These are phyloP conservation scores for Pelargonium nanum DNA, from an alignment of 345 rosid species.

Conservation along the genomic window DNA sequence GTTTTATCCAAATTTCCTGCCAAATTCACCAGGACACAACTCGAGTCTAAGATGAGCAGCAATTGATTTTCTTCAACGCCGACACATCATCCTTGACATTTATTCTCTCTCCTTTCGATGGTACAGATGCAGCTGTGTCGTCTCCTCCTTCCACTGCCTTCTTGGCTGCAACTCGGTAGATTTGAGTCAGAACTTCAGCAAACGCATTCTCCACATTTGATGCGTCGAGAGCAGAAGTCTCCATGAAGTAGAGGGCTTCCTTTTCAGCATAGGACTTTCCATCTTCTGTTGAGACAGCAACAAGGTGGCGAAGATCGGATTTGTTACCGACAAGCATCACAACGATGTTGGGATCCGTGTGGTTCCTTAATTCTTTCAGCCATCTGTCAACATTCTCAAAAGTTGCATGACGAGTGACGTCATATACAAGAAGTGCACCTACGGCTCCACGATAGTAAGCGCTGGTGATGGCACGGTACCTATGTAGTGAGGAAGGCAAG, in stretches of 20 bases:
- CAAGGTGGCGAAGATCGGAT: constrained; percentile 53
- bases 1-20: too few species aligned
- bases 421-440: constrained; percentile 17
- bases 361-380: constrained; percentile 55
- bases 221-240: constrained; percentile 61
- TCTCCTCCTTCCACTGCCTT: constrained; percentile 50
- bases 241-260: constrained; percentile 54
- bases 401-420: constrained; percentile 55
- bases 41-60: constrained; percentile 36
- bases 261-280: constrained; percentile 48
- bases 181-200: constrained; percentile 57
- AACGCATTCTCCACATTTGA: constrained; percentile 53
- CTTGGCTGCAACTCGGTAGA: constrained; percentile 44
- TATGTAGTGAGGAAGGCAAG: constrained; percentile 1
- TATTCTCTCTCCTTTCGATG: constrained; percentile 47
- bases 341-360: constrained; percentile 58
- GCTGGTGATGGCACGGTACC: constrained; percentile 67
- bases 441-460: constrained; percentile 72
- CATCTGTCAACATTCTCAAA: constrained; percentile 64
- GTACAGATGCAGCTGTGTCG: constrained; percentile 23
- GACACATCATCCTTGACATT: constrained; percentile 54
- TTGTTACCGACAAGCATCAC: constrained; percentile 69
- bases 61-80: constrained; percentile 50
- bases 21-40: too few species aligned
- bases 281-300: constrained; percentile 55